Base-by-base conservation (phyloP, 345 rosid species). In the Moringa oleifera region DNA sequence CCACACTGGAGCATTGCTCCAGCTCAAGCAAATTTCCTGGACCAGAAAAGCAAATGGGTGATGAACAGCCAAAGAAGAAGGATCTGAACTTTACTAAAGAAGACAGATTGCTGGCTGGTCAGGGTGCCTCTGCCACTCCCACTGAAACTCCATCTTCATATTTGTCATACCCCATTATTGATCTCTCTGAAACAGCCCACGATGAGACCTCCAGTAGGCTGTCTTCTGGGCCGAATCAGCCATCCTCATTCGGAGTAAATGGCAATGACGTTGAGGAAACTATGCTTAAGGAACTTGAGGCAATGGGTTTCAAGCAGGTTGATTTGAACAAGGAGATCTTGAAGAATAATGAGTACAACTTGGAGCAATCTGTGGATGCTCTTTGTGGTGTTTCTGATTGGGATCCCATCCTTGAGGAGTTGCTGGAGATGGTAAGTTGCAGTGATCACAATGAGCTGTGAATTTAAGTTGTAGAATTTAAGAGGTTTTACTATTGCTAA, bases 281-380 rank as follows among this genome's bases (percentile, higher is more conserved):
- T 5, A 88, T 91, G 45, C 91, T 91, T 17, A 87, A 77, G 79
- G 96, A 91, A 67, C 93, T 91, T 0, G 91, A 84, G 68, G 87
- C 82, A 55, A 94, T 94, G 99, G 99, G 99, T 51, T 90, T 94
- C 81, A 88, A 81, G 83, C 88, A 86, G 81, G 74, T 85, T 18
- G 88, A 85, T 74, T 51, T 88, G 81, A 89, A 95, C 86, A 90
- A 85, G 83, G 93, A 88, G 80, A 68, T 89, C 21, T 63, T 91
- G 77, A 81, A 93, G 85, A 70, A 61, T 71, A 89, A 88, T 10
- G 80, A 82, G 50, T 95, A 85, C 67, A 63, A 91, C 78, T 62
- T 89, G 81, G 93, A 84, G 79, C 80, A 84, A 66, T 82, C 91
- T 7, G 78, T 89, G 62, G 94, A 89, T 60, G 90, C 79, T 21